Evolutionary conservation across 192 early-diverging fungal species (phyloP).

Genomic region (Geosiphon pyriformis): DNA sequence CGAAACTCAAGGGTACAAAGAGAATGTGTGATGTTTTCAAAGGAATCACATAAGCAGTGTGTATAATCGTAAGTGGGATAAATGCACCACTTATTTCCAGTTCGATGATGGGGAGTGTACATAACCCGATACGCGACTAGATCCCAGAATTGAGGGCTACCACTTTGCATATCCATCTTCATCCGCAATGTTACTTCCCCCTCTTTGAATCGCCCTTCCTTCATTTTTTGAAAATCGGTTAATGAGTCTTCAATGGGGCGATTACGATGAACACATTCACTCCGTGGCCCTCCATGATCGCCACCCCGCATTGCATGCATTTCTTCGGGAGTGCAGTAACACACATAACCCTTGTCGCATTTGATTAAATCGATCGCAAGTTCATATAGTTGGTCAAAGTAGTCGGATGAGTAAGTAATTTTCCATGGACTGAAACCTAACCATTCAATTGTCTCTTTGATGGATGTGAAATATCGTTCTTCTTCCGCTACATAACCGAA

Average conservation of each 20-base stretch:
- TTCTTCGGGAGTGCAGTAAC: constrained; percentile 91
- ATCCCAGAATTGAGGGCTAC: constrained; percentile 99
- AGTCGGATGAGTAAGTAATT: constrained; percentile 95
- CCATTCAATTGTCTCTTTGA: constrained; percentile 91
- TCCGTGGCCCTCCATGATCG: constrained; percentile 76
- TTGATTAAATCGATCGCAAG: constrained; percentile 89
- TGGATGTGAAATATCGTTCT: constrained; percentile 91
- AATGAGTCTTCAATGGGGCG: constrained; percentile 91
- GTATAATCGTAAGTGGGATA: constrained; percentile 99
- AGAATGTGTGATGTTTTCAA: constrained; percentile 99
- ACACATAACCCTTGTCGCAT: constrained; percentile 76
- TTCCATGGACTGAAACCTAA: constrained; percentile 89
- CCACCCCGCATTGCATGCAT: constrained; percentile 91
- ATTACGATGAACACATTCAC: constrained; percentile 84
- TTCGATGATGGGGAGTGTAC: constrained; percentile 88
- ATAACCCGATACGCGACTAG: constrained; percentile 95
- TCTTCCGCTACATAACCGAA: constrained; percentile 88
- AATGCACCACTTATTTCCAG: constrained; percentile 92
- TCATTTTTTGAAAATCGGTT: constrained; percentile 96
- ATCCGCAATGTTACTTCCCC: constrained; percentile 90
- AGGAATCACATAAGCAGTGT: constrained; percentile 97
- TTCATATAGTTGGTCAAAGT: constrained; percentile 96
- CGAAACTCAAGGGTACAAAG: constrained; percentile 97
- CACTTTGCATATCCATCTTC: constrained; percentile 99
- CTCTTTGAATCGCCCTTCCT: constrained; percentile 92